These are phyloP conservation scores for Fusarium redolens DNA, from an alignment of 2,329 filamentous ascomycete genomes.

Conservation along the genomic window DNA sequence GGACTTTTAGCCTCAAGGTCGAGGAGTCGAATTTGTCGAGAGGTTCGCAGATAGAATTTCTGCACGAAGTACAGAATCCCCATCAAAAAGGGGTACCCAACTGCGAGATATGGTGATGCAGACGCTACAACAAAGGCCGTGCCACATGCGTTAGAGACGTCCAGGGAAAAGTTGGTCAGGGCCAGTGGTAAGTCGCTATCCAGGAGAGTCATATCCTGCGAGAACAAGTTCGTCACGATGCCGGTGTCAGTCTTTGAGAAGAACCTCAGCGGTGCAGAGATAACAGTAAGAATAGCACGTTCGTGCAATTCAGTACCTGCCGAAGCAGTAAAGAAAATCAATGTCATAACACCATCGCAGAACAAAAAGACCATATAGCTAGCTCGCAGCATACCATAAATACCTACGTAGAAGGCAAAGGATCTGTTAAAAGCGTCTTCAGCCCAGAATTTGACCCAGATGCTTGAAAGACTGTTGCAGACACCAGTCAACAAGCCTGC, in stretches of 20 bases:
- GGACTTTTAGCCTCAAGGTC: conserved; percentile 72
- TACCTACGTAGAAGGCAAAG: conserved; percentile 46
- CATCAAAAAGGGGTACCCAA: conserved; percentile 62
- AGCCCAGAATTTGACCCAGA: conserved; percentile 59
- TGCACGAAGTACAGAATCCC: conserved; percentile 62
- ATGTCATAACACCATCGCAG: conserved; percentile 5
- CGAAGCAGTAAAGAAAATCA: conserved; percentile 45
- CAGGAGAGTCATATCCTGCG: conserved; percentile 57
- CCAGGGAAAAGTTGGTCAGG: conserved; percentile 46
- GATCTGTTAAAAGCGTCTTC: conserved; percentile 44
- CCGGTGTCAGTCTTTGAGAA: conserved; percentile 57
- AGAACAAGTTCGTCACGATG: conserved; percentile 57
- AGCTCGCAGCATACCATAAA: conserved; percentile 45
- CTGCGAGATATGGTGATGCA: conserved; percentile 57
- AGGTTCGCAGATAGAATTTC: conserved; percentile 69
- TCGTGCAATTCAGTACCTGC: conserved; percentile 50
- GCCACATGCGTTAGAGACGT: conserved; percentile 49
- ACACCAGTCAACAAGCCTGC: conserved; percentile 43
- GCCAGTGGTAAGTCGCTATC: conserved; percentile 53
- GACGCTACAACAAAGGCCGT: conserved; percentile 61
- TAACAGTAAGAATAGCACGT: conserved; percentile 48
- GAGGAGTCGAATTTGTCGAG: conserved; percentile 68
- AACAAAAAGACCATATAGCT: conserved; percentile 36
- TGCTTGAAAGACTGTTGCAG: conserved; percentile 44
- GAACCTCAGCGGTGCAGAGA: conserved; percentile 55